These are phyloP conservation scores for Botryococcus braunii DNA, from an alignment of 163 green algal species.

Conservation along the genomic window DNA sequence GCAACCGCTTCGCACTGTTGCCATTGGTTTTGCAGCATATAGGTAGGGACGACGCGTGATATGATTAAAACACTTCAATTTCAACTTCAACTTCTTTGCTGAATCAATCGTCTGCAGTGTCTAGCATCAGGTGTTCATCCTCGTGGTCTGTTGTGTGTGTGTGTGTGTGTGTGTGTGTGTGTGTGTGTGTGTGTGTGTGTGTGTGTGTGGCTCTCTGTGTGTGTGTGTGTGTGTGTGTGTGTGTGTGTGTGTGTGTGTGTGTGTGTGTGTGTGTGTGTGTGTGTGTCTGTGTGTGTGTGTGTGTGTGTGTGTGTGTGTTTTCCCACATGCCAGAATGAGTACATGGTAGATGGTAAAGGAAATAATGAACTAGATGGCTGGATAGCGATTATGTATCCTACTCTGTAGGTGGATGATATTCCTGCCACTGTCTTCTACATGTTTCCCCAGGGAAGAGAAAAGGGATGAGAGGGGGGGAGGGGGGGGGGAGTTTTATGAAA, in stretches of 20 bases:
- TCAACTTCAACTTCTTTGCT: not conserved
- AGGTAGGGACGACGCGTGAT: not conserved
- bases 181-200: not conserved
- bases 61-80: not conserved
- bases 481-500: too few relatives aligned
- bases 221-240: not conserved
- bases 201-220: not conserved
- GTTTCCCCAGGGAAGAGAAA: too few relatives aligned
- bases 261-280: too few relatives aligned
- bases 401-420: too few relatives aligned
- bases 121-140: not conserved
- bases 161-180: not conserved
- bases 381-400: too few relatives aligned
- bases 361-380: too few relatives aligned
- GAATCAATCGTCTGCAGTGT: not conserved
- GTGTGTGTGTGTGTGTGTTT: not conserved
- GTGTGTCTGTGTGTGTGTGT: not conserved
- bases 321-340: not conserved
- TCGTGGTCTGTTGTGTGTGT: not conserved
- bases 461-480: too few relatives aligned
- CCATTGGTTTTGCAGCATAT: not conserved
- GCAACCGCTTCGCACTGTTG: not conserved
- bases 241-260: too few relatives aligned
- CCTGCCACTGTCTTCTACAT: too few relatives aligned
- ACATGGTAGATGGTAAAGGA: too few relatives aligned